Evolutionary conservation across 768 basidiomycete species (phyloP), one percentile per base, ranked within the genome.

Genomic region (Gautieria morchelliformis): DNA sequence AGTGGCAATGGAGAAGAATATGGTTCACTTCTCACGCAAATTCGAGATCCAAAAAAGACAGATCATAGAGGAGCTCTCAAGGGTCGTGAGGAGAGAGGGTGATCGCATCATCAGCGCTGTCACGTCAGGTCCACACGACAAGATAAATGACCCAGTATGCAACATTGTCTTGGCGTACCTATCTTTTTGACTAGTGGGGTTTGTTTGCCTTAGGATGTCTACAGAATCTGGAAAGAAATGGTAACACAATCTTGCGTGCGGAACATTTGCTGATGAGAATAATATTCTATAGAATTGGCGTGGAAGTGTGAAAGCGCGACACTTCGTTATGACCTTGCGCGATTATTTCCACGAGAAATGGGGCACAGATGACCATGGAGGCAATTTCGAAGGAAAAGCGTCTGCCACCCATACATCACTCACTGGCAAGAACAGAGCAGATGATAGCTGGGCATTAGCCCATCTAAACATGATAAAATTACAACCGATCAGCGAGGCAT

Each of bases 11-110:
- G 60, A 59, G 10, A 64, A 66, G 46, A 78, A 81, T 59, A 64
- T 75, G 62, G 66, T 66, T 5, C 57, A 73, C 0, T 81, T 80
- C 56, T 74, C 78, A 52, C 65, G 70, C 45, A 79, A 80, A 59
- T 22, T 52, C 5, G 20, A 39, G 3, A 69, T 77, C 56, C 76
- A 77, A 63, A 71, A 69, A 52, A 71, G 71, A 53, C 74, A 74
- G 59, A 60, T 72, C 19, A 53, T 62, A 45, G 65, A 71, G 19
- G 69, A 71, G 60, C 4, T 58, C 61, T 12, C 60, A 66, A 5
- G 63, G 71, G 4, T 65, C 65, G 30, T 69, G 65, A 68, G 63
- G 50, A 44, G 42, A 22, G 42, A 44, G 42, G 42, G 42, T n/a
- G 42, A 44, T 22, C 67, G 12, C 66, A 75, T 30, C 69, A 74